These are phyloP conservation scores for Pouteria glomerata DNA, from an alignment of 148 eudicot species.

Conservation along the genomic window DNA sequence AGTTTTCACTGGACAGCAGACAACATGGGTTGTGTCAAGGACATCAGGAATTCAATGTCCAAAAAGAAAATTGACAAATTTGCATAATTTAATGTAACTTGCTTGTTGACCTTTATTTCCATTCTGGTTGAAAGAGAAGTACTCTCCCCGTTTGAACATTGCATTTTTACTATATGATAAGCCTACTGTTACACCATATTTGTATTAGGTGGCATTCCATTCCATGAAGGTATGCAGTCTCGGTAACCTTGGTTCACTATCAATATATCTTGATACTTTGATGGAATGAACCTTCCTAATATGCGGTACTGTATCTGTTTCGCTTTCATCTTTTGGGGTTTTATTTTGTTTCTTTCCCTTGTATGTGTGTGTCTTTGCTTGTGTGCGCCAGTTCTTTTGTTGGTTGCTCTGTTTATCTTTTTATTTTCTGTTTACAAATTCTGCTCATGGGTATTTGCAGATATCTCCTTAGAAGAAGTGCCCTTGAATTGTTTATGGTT, in stretches of 20 bases:
- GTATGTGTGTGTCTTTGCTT: background rate
- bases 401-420: background rate
- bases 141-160: too few species aligned
- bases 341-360: background rate
- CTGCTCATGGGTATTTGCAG: conserved; percentile 33
- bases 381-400: conserved; percentile 2
- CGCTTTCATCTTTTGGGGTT: background rate
- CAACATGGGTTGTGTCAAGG: too few species aligned
- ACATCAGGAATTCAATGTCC: too few species aligned
- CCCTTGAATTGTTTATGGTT: conserved; percentile 92
- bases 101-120: too few species aligned
- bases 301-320: too few species aligned
- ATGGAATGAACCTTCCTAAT: background rate
- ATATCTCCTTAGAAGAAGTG: conserved; percentile 96
- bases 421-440: background rate
- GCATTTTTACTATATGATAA: too few species aligned
- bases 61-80: too few species aligned
- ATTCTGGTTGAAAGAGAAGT: too few species aligned
- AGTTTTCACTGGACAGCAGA: too few species aligned
- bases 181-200: too few species aligned
- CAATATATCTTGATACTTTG: background rate
- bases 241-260: background rate
- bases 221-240: background rate
- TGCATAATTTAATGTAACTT: too few species aligned
- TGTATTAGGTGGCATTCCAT: too few species aligned